These are phyloP conservation scores for Prunus dulcis DNA, from an alignment of 306 rosid genomes.

Conservation along the genomic window DNA sequence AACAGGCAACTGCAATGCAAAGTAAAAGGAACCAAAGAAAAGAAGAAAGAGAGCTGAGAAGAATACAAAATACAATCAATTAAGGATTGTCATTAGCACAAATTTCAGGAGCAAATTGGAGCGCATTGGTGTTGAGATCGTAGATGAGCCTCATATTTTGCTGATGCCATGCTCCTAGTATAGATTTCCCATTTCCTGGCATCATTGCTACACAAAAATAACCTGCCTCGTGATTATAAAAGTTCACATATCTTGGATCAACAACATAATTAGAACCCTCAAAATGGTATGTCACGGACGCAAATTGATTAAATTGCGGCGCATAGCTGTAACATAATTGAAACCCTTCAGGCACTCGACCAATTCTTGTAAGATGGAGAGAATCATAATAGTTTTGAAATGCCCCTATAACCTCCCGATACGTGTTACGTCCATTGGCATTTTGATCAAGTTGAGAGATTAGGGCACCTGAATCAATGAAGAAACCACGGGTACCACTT, in stretches of 20 bases:
- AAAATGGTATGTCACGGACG: slow-evolving; percentile 17
- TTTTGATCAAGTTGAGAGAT: background rate
- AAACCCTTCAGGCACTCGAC: background rate
- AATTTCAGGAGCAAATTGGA: background rate
- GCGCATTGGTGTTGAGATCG: background rate
- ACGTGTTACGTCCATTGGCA: background rate
- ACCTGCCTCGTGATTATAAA: background rate
- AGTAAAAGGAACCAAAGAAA: no score
- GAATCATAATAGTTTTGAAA: slow-evolving; percentile 1
- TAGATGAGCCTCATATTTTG: slow-evolving; percentile 17
- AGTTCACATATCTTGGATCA: background rate
- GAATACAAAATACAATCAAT: background rate
- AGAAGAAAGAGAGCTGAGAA: no score
- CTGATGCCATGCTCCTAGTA: slow-evolving; percentile 29
- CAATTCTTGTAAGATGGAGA: background rate
- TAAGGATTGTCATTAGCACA: background rate
- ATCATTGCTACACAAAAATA: slow-evolving; percentile 21
- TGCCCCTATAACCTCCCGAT: slow-evolving; percentile 1
- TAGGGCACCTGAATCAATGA: slow-evolving; percentile 19
- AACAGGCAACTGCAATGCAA: no score
- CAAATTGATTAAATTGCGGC: background rate
- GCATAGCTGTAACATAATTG: slow-evolving; percentile 9
- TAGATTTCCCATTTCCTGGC: background rate
- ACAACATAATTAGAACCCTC: slow-evolving; percentile 15
- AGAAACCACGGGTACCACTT: slow-evolving; percentile 11